Evolutionary conservation across 2,329 filamentous ascomycete species (phyloP).

Genomic region (Penicillium concentricum): DNA sequence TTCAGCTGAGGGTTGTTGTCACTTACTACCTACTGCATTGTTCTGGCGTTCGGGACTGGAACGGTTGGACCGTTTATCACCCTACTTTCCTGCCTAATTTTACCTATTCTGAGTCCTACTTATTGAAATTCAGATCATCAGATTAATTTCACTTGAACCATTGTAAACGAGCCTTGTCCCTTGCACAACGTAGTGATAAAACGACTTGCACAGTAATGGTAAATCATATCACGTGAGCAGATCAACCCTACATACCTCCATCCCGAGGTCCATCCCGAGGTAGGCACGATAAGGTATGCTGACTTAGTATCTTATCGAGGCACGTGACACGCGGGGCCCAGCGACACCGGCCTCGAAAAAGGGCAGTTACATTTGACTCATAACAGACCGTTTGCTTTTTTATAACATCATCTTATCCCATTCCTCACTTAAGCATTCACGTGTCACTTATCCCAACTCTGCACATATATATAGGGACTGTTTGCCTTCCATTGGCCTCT

Average conservation of each 20-base stretch:
- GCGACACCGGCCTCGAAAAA: slow-evolving; percentile 14
- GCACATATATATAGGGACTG: neutral
- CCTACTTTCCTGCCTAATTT: neutral
- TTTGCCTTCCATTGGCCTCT: slow-evolving; percentile 9
- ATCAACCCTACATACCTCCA: neutral
- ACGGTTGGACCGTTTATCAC: slow-evolving; percentile 5
- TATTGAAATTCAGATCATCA: neutral
- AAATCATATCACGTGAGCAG: neutral
- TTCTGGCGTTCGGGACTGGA: slow-evolving; percentile 26
- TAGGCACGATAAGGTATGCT: neutral
- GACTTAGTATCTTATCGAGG: slow-evolving; percentile 13
- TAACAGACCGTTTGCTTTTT: neutral
- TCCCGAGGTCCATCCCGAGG: neutral
- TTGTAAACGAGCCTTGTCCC: neutral
- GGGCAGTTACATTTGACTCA: slow-evolving; percentile 18
- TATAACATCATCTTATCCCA: neutral
- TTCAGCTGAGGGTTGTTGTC: slow-evolving; percentile 22
- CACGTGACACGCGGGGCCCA: slow-evolving; percentile 19
- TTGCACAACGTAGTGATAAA: neutral
- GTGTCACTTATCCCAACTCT: neutral
- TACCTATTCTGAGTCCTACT: neutral
- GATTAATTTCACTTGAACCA: neutral
- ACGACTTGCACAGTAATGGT: neutral
- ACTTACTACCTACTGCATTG: slow-evolving; percentile 25
- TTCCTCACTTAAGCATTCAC: neutral